These are phyloP conservation scores for Lactarius evosmus DNA, from an alignment of 768 basidiomycete genomes.

Conservation along the genomic window DNA sequence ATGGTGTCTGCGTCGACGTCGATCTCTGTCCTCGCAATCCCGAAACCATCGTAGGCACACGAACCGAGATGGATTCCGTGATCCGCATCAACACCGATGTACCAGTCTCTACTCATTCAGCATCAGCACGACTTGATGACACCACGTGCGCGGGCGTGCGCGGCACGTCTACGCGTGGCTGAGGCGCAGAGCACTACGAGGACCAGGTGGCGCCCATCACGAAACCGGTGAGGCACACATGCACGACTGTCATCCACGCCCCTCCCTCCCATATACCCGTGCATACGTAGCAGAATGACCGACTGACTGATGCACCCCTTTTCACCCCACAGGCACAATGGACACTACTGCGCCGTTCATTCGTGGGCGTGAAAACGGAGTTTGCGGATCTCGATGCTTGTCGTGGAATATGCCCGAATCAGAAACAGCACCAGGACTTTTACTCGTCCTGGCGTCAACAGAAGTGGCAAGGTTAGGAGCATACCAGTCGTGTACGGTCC, in stretches of 20 bases:
- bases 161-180: slow-evolving; percentile 14
- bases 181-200: slow-evolving; percentile 20
- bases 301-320: not conserved
- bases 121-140: slow-evolving; percentile 21
- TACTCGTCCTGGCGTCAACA: not conserved
- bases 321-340: slow-evolving; percentile 35
- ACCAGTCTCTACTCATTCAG: not conserved
- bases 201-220: slow-evolving; percentile 22
- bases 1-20: not conserved
- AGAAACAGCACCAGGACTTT: not conserved
- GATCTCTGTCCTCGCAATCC: not conserved
- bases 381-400: slow-evolving; percentile 58
- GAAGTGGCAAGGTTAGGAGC: not conserved
- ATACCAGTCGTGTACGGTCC: not conserved
- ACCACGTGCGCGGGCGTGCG: slow-evolving; percentile 12
- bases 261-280: too few relatives aligned
- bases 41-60: not conserved
- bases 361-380: slow-evolving; percentile 55
- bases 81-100: not conserved
- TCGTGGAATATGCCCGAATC: slow-evolving; percentile 41
- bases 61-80: not conserved
- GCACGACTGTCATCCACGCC: not conserved
- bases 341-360: slow-evolving; percentile 39
- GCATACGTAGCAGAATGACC: too few relatives aligned
- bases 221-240: slow-evolving; percentile 20